These are phyloP conservation scores for Sutorius australiensis DNA, from an alignment of 768 basidiomycete genomes.

Conservation along the genomic window DNA sequence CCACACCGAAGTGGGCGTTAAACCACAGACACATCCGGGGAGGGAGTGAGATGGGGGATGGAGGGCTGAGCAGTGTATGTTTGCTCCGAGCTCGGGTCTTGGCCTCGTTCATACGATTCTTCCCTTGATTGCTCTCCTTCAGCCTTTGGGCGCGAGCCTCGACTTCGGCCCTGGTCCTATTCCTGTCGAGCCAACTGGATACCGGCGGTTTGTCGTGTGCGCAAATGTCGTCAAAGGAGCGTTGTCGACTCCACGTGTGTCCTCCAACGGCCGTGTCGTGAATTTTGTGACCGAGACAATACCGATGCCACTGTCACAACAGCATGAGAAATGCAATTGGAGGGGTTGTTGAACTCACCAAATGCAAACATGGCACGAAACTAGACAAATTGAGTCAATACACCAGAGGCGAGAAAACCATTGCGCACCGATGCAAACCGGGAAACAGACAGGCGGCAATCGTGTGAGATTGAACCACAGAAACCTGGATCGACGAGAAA, in stretches of 20 bases:
- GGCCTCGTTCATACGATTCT: too few species aligned
- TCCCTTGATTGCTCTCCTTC: too few species aligned
- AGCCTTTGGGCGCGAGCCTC: too few species aligned
- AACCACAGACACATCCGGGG: constrained; percentile 1
- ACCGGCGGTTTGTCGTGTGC: constrained; percentile 11
- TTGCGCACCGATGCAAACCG: constrained; percentile 3
- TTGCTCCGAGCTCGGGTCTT: constrained; percentile 1
- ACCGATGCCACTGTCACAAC: background rate
- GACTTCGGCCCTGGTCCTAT: too few species aligned
- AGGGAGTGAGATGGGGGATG: background rate
- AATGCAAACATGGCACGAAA: background rate
- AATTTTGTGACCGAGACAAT: constrained; percentile 13
- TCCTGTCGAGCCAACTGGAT: too few species aligned
- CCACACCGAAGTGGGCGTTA: constrained; percentile 10
- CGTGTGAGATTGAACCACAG: background rate
- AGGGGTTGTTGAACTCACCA: background rate
- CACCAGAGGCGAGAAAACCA: background rate
- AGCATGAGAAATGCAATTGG: background rate
- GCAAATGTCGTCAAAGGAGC: constrained; percentile 9
- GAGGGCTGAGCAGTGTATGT: constrained; percentile 3
- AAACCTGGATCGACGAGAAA: background rate
- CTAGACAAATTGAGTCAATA: background rate
- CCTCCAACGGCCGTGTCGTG: constrained; percentile 1
- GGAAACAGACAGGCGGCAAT: background rate
- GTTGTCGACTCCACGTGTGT: constrained; percentile 10